Evolutionary conservation across 768 basidiomycete genomes (phyloP).

Genomic region (Naematelia aurantialba): DNA sequence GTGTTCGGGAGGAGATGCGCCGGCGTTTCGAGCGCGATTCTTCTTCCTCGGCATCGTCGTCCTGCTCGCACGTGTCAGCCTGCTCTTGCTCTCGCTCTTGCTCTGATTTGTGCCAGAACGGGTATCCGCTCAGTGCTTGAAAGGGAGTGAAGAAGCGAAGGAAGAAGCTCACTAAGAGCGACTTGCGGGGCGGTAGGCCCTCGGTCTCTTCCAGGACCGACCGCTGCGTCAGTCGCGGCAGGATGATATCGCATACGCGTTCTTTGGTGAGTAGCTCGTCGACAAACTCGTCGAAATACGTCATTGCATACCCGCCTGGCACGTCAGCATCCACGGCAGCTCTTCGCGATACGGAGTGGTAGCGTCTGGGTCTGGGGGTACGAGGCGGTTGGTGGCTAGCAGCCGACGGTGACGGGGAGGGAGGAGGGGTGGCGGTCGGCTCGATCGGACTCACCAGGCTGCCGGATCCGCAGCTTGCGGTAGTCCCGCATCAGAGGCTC

Average conservation of each 20-base stretch:
- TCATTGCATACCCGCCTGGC: conserved; percentile 76
- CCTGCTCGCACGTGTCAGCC: conserved; percentile 13
- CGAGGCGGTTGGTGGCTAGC: no score
- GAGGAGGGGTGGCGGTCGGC: no score
- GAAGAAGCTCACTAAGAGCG: conserved; percentile 5
- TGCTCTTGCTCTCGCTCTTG: not conserved
- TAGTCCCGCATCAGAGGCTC: conserved; percentile 94
- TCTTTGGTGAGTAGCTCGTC: conserved; percentile 80
- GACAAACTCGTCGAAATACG: conserved; percentile 88
- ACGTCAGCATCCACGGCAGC: not conserved
- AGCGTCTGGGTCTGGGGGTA: no score
- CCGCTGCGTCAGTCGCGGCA: conserved; percentile 82
- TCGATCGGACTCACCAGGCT: conserved; percentile 62
- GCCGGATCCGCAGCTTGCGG: conserved; percentile 74
- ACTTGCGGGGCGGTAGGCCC: conserved; percentile 74
- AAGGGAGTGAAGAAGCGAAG: not conserved
- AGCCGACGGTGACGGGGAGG: no score
- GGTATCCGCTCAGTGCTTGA: not conserved
- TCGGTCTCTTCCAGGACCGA: conserved; percentile 85
- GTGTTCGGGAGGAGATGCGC: conserved; percentile 26
- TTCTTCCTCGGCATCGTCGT: conserved; percentile 20
- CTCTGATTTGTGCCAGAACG: not conserved
- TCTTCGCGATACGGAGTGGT: no score
- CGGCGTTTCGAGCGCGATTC: conserved; percentile 16
- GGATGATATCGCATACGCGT: conserved; percentile 90